phyloP scores from a whole-genome alignment of 1,284 basidiomycete species.

The Erythrobasidium hasegawianum region DNA sequence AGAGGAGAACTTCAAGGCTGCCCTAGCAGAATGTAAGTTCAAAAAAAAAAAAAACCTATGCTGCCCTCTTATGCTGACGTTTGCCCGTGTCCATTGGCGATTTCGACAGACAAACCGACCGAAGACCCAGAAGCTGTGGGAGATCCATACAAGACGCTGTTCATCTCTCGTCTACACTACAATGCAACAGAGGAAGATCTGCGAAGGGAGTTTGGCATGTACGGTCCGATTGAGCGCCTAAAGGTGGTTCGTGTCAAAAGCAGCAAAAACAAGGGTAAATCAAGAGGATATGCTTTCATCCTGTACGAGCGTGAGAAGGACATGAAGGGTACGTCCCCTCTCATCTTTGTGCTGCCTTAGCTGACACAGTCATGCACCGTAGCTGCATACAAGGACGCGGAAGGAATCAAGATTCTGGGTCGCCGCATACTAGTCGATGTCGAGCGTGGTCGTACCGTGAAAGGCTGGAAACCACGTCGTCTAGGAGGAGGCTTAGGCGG shows the following conservation, averaged over 20 bases:
- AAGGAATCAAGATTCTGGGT: constrained; percentile 90
- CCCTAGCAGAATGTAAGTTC: constrained; percentile 36
- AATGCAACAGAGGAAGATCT: constrained; percentile 84
- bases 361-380: constrained; percentile 18
- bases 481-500: constrained; percentile 94
- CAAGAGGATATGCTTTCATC: constrained; percentile 91
- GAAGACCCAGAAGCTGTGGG: constrained; percentile 90
- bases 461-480: constrained; percentile 95
- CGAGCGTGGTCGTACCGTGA: constrained; percentile 93
- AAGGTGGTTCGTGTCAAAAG: constrained; percentile 64
- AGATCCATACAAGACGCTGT: constrained; percentile 97
- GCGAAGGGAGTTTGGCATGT: constrained; percentile 88
- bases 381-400: constrained; percentile 99
- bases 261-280: constrained; percentile 60
- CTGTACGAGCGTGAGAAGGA: constrained; percentile 97
- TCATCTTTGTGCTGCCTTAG: constrained; percentile 38
- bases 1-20: constrained; percentile 37
- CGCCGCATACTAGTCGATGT: constrained; percentile 95
- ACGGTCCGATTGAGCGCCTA: constrained; percentile 88
- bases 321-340: constrained; percentile 77
- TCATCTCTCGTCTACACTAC: constrained; percentile 91
- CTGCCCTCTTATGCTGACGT: neutral
- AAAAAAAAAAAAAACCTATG: too few relatives aligned
- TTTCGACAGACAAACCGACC: constrained; percentile 70
- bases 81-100: neutral